These are phyloP conservation scores for Persicaria tinctoria DNA, from an alignment of 148 eudicot genomes.

Conservation along the genomic window DNA sequence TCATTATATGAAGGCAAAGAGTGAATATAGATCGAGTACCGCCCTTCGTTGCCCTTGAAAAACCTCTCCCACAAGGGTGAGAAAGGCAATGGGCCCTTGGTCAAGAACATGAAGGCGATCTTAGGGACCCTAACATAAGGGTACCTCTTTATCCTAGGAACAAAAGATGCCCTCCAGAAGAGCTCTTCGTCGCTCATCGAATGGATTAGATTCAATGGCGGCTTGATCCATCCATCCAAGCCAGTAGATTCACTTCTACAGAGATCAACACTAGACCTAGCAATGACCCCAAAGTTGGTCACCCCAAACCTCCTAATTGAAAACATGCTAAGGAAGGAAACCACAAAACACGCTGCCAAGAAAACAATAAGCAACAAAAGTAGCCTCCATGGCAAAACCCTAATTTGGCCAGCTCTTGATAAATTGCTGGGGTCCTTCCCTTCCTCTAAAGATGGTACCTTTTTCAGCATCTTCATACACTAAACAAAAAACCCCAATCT, in stretches of 20 bases:
- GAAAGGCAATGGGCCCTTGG: conserved; percentile 90
- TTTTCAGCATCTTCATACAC: conserved; percentile 26
- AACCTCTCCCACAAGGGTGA: conserved; percentile 95
- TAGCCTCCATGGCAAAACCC: conserved; percentile 56
- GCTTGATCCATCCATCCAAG: conserved; percentile 50
- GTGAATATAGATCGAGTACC: conserved; percentile 75
- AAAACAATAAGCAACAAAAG: conserved; percentile 45
- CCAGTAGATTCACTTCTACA: conserved; percentile 36
- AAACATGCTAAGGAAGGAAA: conserved; percentile 52
- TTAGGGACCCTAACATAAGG: conserved; percentile 68
- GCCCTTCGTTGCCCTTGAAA: conserved; percentile 58
- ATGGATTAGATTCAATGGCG: conserved; percentile 72
- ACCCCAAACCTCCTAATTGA: conserved; percentile 46
- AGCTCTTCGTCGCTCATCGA: conserved; percentile 70
- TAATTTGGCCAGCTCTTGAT: conserved; percentile 40
- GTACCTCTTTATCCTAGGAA: conserved; percentile 48
- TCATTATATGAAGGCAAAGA: conserved; percentile 53
- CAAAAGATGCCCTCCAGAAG: conserved; percentile 71
- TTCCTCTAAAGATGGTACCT: conserved; percentile 53
- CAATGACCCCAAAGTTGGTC: conserved; percentile 27
- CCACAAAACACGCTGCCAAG: conserved; percentile 40
- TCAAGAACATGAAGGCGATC: conserved; percentile 93
- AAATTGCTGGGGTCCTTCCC: conserved; percentile 47
- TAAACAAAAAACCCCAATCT: neutral
- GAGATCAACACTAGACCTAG: conserved; percentile 32